phyloP scores from a whole-genome alignment of 768 basidiomycete genomes.

The Hortiboletus flavorubellus region DNA sequence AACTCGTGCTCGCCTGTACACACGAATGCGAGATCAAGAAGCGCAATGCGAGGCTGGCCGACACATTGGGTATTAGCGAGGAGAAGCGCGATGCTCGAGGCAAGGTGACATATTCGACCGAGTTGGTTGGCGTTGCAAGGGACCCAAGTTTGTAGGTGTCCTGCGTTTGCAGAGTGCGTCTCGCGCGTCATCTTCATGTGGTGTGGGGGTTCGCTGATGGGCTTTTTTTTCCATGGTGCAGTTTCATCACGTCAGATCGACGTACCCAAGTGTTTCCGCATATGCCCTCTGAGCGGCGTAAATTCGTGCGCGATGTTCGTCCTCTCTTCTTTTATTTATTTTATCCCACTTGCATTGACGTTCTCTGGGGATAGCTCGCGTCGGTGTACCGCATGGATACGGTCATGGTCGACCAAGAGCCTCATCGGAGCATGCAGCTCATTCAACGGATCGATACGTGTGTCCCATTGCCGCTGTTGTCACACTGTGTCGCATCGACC shows the following conservation, averaged over 20 bases:
- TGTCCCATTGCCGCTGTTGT: conserved; percentile 69
- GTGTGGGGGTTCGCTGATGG: not conserved
- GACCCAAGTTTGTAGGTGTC: conserved; percentile 60
- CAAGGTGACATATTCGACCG: conserved; percentile 55
- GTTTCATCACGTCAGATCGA: conserved; percentile 69
- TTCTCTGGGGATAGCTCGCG: conserved; percentile 51
- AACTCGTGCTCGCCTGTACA: conserved; percentile 63
- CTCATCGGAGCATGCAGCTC: conserved; percentile 81
- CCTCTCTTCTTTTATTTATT: no score
- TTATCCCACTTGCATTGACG: no score
- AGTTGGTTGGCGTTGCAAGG: conserved; percentile 57
- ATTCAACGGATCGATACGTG: conserved; percentile 80
- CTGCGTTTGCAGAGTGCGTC: conserved; percentile 80
- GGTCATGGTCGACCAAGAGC: conserved; percentile 89
- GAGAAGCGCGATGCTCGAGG: conserved; percentile 39
- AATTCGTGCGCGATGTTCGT: conserved; percentile 78
- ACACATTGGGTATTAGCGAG: conserved; percentile 82
- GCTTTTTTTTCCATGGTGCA: conserved; percentile 19
- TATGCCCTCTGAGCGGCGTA: conserved; percentile 75
- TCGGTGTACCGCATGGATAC: conserved; percentile 78
- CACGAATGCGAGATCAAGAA: conserved; percentile 82
- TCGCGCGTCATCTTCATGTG: not conserved
- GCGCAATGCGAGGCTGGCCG: conserved; percentile 84
- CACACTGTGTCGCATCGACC: conserved; percentile 37
- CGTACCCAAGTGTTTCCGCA: conserved; percentile 71